These are phyloP conservation scores for Scytalidium lignicola DNA, from an alignment of 2,329 filamentous ascomycete species.

Conservation along the genomic window DNA sequence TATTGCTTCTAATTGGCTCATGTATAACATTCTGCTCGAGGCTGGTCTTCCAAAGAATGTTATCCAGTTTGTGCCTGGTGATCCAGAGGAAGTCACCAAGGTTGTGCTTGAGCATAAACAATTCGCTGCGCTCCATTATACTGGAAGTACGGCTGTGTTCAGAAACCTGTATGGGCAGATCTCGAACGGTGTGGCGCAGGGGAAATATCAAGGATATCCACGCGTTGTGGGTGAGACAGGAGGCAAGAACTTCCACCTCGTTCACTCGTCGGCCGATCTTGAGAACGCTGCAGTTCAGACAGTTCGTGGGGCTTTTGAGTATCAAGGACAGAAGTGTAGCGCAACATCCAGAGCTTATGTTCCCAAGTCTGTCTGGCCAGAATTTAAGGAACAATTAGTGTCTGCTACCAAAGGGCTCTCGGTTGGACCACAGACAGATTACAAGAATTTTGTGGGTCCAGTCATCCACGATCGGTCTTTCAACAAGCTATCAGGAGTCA, in stretches of 20 bases:
- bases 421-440: conserved; percentile 61
- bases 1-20: conserved; percentile 84
- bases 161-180: conserved; percentile 83
- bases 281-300: conserved; percentile 77
- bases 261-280: conserved; percentile 73
- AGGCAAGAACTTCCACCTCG: conserved; percentile 88
- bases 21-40: conserved; percentile 87
- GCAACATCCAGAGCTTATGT: conserved; percentile 79
- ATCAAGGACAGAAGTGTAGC: conserved; percentile 87
- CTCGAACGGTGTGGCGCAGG: conserved; percentile 72
- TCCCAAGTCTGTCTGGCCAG: conserved; percentile 66
- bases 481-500: conserved; percentile 71
- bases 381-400: conserved; percentile 63
- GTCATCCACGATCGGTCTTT: conserved; percentile 81
- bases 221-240: conserved; percentile 87
- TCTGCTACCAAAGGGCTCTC: conserved; percentile 66
- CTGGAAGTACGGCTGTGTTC: conserved; percentile 89
- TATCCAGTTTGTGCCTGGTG: conserved; percentile 88
- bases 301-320: conserved; percentile 83
- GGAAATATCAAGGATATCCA: conserved; percentile 78
- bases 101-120: conserved; percentile 70
- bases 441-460: conserved; percentile 78
- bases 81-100: conserved; percentile 78
- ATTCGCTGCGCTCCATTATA: conserved; percentile 92
- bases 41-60: conserved; percentile 85